Evolutionary conservation across 345 rosid genomes (phyloP), one percentile per base, ranked within the genome.

Genomic region (Cochlearia excelsa): DNA sequence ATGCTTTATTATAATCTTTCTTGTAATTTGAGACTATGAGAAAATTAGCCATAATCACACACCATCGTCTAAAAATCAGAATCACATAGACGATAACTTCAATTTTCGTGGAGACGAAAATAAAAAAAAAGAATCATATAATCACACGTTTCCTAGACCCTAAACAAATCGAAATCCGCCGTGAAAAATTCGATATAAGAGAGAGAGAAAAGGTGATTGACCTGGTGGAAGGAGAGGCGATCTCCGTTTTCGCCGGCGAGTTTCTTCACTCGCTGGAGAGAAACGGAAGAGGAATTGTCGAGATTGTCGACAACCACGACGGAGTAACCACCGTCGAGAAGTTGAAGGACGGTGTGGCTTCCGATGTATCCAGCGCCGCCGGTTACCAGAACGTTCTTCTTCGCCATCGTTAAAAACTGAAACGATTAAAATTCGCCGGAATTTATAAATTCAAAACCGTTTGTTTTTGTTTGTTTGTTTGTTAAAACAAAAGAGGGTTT

Each of bases 281-380:
- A 81, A 37, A 80, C 65, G 9, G 59, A 63, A 0, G 91, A 84
- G 27, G 97, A 66, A 67, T 93, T 89, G 46, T 89, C 85, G 63
- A 83, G 88, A 74, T 85, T 93, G 48, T 93, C 99, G 27, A 87
- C 80, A 30, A 85, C 94, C 6, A 83, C 86, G 59, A 61, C 73
- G 41, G 65, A 74, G 81, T 79, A 83, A 7, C 95, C 95, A 16
- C 78, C 88, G 34, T 66, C 34, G 0, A 92, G 87, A 7, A 92
- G 74, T 74, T 89, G 99, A 59, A 92, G 87, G 27, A 88, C 99
- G 1, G 99, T 92, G 75, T 92, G 99, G 54, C 82, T 88, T 1
- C 99, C 99, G 59, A 89, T 92, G 63, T 86, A 92, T 30, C 97
- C 99, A 63, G 97, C 91, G 8, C 99, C 99, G 5, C 99, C 99